phyloP scores from a whole-genome alignment of 2,329 filamentous ascomycete genomes.

The Clarireedia sp. region DNA sequence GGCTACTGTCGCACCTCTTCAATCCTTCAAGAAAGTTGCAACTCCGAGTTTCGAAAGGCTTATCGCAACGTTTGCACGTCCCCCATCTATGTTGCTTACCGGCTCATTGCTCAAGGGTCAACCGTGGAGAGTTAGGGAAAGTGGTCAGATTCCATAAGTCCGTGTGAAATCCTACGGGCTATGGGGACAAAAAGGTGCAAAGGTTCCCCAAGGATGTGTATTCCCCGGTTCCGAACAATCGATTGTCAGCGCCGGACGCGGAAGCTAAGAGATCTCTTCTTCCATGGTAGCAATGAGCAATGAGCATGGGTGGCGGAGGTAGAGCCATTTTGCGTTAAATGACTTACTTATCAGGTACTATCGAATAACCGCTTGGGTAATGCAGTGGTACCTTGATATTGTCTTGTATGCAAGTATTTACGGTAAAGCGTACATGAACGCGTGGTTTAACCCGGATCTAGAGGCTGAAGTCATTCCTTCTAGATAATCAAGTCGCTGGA shows the following conservation, averaged over 20 bases:
- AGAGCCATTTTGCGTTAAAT: neutral
- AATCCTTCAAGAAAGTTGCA: neutral
- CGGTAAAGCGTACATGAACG: neutral
- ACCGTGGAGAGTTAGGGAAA: too few relatives aligned
- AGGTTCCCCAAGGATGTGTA: too few relatives aligned
- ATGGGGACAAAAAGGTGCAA: too few relatives aligned
- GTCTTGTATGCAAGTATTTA: neutral
- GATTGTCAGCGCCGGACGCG: too few relatives aligned
- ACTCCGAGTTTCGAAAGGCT: neutral
- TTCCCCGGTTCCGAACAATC: too few relatives aligned
- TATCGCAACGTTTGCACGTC: neutral
- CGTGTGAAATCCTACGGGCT: too few relatives aligned
- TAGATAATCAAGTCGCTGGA: neutral
- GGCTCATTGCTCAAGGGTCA: neutral
- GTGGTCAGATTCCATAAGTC: too few relatives aligned
- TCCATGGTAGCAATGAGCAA: neutral
- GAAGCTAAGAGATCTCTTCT: too few relatives aligned
- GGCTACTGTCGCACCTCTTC: neutral
- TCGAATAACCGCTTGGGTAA: constrained; percentile 4
- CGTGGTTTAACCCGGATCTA: too few relatives aligned
- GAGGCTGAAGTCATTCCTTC: neutral
- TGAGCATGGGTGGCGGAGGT: neutral
- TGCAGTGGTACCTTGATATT: neutral
- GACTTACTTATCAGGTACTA: neutral
- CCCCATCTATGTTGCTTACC: neutral